Conservation (phyloP, 2,329 filamentous ascomycete species). For the Balansia obtecta region DNA sequence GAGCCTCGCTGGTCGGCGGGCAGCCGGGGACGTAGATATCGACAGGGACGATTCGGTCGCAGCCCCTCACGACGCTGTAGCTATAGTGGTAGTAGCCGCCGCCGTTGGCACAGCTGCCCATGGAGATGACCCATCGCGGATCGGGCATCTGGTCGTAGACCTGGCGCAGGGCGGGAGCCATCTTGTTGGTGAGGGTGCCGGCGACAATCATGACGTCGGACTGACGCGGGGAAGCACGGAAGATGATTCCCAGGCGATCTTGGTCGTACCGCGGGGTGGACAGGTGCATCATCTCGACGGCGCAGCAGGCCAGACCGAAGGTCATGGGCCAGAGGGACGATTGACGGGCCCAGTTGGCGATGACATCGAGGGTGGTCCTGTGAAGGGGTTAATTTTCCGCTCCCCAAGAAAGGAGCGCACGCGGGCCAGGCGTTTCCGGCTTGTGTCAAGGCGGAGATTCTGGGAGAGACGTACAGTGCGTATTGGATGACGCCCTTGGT, state of each 20-base stretch:
- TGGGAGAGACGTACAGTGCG: slow-evolving; percentile 54
- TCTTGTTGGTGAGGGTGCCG: slow-evolving; percentile 89
- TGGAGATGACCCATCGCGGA: slow-evolving; percentile 72
- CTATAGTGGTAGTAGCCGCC: slow-evolving; percentile 83
- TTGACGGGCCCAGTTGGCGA: slow-evolving; percentile 76
- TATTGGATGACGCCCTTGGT: slow-evolving; percentile 77
- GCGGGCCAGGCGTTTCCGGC: no score
- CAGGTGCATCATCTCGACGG: slow-evolving; percentile 86
- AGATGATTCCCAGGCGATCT: slow-evolving; percentile 80
- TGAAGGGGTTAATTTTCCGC: background rate
- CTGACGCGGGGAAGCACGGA: slow-evolving; percentile 76
- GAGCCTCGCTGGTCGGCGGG: slow-evolving; percentile 47
- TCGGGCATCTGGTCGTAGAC: slow-evolving; percentile 96
- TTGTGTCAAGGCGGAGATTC: background rate
- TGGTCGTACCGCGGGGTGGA: slow-evolving; percentile 84
- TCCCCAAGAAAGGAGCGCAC: no score
- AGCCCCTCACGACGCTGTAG: slow-evolving; percentile 64
- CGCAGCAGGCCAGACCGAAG: slow-evolving; percentile 80
- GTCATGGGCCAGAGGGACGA: slow-evolving; percentile 81
- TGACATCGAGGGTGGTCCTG: slow-evolving; percentile 65
- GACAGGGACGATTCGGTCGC: slow-evolving; percentile 65
- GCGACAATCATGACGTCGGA: slow-evolving; percentile 91
- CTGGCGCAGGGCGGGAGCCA: slow-evolving; percentile 81
- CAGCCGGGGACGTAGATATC: slow-evolving; percentile 73
- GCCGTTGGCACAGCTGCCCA: slow-evolving; percentile 77